Percentiles rank a stretch among this genome's conserved stretches.
Evolutionary conservation across 2,329 filamentous ascomycete genomes (phyloP).

Genomic region (Fusarium sterilihyphosum): DNA sequence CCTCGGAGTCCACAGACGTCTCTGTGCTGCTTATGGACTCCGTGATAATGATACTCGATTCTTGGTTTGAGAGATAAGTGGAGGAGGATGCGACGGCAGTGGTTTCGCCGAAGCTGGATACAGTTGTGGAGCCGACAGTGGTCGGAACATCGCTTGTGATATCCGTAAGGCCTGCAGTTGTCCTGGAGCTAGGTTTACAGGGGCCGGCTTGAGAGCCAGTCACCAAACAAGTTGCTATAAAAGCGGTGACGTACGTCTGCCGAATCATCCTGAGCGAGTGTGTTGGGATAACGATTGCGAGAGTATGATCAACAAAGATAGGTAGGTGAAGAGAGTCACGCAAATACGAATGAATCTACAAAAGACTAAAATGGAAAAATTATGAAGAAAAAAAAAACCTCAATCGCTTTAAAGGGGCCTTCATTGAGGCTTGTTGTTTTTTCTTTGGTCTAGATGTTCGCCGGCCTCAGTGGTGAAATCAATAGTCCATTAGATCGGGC

Average conservation of each 20-base stretch:
- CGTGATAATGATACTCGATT: not conserved
- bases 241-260: not conserved
- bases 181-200: not conserved
- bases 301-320: fast-evolving
- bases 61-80: not conserved
- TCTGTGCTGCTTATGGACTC: not conserved
- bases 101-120: not conserved
- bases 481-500: not conserved
- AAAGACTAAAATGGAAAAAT: too few relatives aligned
- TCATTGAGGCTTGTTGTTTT: not conserved
- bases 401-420: not conserved
- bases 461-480: not conserved
- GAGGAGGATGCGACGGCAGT: not conserved
- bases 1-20: not conserved
- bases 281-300: not conserved
- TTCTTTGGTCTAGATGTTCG: not conserved
- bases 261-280: not conserved
- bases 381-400: not conserved
- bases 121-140: not conserved
- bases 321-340: not conserved
- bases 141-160: not conserved
- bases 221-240: not conserved
- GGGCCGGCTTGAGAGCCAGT: not conserved
- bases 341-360: too few relatives aligned
- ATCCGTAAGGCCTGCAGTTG: too few relatives aligned